Conservation (phyloP, 768 basidiomycete genomes). For the Melanogaster broomeanus region DNA sequence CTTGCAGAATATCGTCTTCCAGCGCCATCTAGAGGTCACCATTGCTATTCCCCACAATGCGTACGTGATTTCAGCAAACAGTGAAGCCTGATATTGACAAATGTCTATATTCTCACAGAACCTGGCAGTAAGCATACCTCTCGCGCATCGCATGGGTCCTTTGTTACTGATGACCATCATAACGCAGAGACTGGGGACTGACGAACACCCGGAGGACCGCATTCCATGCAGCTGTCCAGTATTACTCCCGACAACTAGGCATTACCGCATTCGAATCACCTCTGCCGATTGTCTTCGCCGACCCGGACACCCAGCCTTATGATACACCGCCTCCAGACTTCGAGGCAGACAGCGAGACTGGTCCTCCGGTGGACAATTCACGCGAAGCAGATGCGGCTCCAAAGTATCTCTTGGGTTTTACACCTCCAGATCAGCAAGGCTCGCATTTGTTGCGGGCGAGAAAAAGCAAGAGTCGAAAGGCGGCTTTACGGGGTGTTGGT, state of each 20-base stretch:
- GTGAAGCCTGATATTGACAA: slow-evolving; percentile 3
- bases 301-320: slow-evolving; percentile 20
- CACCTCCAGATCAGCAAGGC: slow-evolving; percentile 23
- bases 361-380: slow-evolving; percentile 39
- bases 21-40: slow-evolving; percentile 67
- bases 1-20: slow-evolving; percentile 64
- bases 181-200: slow-evolving; percentile 57
- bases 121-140: slow-evolving; percentile 34
- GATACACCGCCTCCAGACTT: slow-evolving; percentile 3
- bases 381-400: slow-evolving; percentile 4
- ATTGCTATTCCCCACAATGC: slow-evolving; percentile 61
- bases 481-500: slow-evolving; percentile 31
- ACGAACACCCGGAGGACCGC: slow-evolving; percentile 65
- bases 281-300: slow-evolving; percentile 56
- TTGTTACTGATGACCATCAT: slow-evolving; percentile 5
- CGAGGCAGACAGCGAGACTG: slow-evolving; percentile 44
- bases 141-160: background rate
- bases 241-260: slow-evolving; percentile 69
- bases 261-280: slow-evolving; percentile 63
- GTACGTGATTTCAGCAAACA: slow-evolving; percentile 28
- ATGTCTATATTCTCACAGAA: slow-evolving; percentile 17
- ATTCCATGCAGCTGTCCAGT: slow-evolving; percentile 77
- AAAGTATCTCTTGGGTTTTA: slow-evolving; percentile 30
- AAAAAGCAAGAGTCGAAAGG: slow-evolving; percentile 38
- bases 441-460: slow-evolving; percentile 24